A percentile compares a stretch with the other conserved stretches of the same genome.
These are phyloP conservation scores for Rosa chinensis DNA, from an alignment of 306 rosid genomes.

Conservation along the genomic window DNA sequence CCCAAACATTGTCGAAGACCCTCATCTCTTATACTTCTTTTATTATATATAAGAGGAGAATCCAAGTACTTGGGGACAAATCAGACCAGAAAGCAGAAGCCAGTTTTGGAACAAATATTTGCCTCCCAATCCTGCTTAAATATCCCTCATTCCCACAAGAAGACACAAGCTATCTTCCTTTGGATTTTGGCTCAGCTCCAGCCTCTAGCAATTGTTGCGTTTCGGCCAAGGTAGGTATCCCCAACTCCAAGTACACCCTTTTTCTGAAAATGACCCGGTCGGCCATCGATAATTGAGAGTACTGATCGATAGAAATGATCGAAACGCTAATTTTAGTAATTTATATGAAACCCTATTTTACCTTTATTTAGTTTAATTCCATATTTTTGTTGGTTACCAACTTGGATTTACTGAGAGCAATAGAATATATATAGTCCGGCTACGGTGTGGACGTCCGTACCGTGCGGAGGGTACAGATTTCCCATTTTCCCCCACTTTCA, in stretches of 20 bases:
- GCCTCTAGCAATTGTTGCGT: conserved; percentile 8
- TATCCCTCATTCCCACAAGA: not conserved
- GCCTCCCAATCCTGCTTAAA: conserved; percentile 16
- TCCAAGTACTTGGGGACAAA: conserved; percentile 10
- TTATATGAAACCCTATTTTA: too few species aligned
- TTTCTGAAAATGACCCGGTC: conserved; percentile 31
- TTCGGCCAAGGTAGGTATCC: conserved; percentile 1
- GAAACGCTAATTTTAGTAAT: too few species aligned
- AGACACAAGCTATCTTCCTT: conserved; percentile 17
- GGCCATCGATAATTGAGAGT: conserved; percentile 6
- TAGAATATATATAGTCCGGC: not conserved
- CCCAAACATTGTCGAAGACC: not conserved
- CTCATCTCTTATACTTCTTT: not conserved
- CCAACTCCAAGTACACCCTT: not conserved
- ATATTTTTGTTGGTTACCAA: conserved; percentile 4
- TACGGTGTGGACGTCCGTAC: too few species aligned
- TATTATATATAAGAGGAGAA: not conserved
- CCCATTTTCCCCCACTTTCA: too few species aligned
- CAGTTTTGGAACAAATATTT: conserved; percentile 6
- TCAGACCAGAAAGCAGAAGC: conserved; percentile 6
- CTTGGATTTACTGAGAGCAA: not conserved
- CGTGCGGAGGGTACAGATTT: too few species aligned
- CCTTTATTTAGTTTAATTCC: not conserved
- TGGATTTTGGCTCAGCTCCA: not conserved
- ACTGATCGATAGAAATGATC: not conserved